Percentiles rank a stretch among this genome's conserved stretches.
These are phyloP conservation scores for Adenanthera pavonina DNA, from an alignment of 306 rosid genomes.

Conservation along the genomic window DNA sequence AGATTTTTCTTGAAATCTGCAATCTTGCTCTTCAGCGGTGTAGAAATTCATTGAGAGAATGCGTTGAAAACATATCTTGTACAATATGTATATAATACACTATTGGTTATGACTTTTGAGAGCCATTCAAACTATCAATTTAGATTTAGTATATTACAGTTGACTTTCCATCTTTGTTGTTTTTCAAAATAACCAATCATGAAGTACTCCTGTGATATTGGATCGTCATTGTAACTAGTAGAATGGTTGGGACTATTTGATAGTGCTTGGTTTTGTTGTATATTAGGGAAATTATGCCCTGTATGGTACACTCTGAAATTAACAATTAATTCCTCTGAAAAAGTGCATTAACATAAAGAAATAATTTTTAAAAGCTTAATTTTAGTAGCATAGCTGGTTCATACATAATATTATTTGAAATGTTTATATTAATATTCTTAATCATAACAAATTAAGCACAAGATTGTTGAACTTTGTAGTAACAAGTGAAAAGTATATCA, in stretches of 20 bases:
- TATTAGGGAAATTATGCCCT: conserved; percentile 12
- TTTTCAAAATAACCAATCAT: no score
- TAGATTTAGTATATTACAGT: no score
- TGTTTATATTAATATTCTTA: neutral
- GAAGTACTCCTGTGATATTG: no score
- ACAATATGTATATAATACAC: no score
- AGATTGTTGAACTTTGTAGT: conserved; percentile 22
- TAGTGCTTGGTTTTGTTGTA: neutral
- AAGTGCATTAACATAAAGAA: neutral
- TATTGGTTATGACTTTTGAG: no score
- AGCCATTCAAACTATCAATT: no score
- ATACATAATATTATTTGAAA: neutral
- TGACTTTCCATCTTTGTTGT: no score
- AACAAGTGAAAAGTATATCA: neutral
- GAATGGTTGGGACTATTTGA: conserved; percentile 11
- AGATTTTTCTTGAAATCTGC: neutral
- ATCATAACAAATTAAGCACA: neutral
- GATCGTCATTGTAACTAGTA: neutral
- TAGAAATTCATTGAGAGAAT: no score
- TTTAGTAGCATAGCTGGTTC: neutral
- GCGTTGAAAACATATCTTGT: no score
- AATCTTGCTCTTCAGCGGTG: neutral
- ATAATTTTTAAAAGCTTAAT: neutral
- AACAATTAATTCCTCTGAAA: neutral
- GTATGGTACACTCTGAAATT: conserved; percentile 4